Conservation (phyloP, 2,329 filamentous ascomycete species). For the Macrophomina tecta region DNA sequence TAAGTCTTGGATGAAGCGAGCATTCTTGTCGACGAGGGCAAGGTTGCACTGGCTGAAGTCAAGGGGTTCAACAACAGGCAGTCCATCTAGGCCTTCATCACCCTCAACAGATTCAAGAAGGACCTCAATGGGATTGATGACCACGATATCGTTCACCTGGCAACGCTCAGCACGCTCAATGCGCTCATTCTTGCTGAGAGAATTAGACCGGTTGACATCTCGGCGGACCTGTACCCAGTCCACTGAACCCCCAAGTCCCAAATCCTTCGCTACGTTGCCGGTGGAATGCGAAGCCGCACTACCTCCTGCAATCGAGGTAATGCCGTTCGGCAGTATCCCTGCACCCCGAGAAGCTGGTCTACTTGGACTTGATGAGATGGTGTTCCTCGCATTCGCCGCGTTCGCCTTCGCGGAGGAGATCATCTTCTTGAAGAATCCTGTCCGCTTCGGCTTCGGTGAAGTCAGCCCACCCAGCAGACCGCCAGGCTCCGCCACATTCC, state of each 20-base stretch:
- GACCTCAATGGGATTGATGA: conserved; percentile 88
- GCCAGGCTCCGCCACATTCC: conserved; percentile 66
- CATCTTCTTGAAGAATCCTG: conserved; percentile 94
- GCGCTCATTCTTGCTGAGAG: conserved; percentile 85
- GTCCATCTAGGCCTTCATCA: conserved; percentile 85
- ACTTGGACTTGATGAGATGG: conserved; percentile 66
- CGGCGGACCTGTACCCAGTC: conserved; percentile 98
- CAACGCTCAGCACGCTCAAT: conserved; percentile 86
- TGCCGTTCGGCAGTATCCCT: conserved; percentile 51
- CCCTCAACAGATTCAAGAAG: conserved; percentile 84
- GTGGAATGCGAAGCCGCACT: conserved; percentile 36
- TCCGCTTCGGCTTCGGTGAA: conserved; percentile 77
- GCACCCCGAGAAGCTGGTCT: conserved; percentile 46
- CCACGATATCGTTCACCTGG: conserved; percentile 90
- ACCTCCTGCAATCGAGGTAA: conserved; percentile 63
- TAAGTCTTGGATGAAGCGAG: conserved; percentile 83
- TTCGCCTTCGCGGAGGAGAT: conserved; percentile 93
- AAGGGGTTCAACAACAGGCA: conserved; percentile 79
- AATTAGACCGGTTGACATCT: conserved; percentile 95
- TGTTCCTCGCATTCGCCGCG: conserved; percentile 86
- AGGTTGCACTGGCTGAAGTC: conserved; percentile 84
- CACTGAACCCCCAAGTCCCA: conserved; percentile 64
- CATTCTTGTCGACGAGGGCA: conserved; percentile 91
- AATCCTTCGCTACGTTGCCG: conserved; percentile 65
- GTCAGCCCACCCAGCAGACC: conserved; percentile 78